These are phyloP conservation scores for Chiua virens DNA, from an alignment of 768 basidiomycete genomes.

Conservation along the genomic window DNA sequence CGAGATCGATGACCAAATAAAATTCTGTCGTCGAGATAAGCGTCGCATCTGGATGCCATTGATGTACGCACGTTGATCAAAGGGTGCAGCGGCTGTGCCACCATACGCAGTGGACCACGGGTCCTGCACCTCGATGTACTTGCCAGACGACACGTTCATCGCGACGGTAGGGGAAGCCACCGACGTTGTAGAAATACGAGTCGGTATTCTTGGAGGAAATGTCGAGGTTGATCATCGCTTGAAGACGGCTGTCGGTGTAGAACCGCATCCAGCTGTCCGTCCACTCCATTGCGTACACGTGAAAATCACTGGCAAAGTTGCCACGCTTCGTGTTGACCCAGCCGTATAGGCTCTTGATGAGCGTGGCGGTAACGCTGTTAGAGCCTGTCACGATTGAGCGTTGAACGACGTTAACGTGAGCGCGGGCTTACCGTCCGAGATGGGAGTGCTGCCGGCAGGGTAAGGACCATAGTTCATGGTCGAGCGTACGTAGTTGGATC, in stretches of 20 bases:
- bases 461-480: conserved; percentile 71
- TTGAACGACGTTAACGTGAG: too few species aligned
- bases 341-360: conserved; percentile 38
- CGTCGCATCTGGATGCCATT: conserved; percentile 6
- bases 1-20: conserved; percentile 79
- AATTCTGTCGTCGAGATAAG: conserved; percentile 49
- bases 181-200: conserved; percentile 51
- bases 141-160: conserved; percentile 39
- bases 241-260: conserved; percentile 52
- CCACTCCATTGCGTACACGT: conserved; percentile 61
- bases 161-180: conserved; percentile 52
- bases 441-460: conserved; percentile 30
- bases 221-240: conserved; percentile 51
- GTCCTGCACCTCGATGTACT: conserved; percentile 42
- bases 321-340: conserved; percentile 39
- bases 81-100: conserved; percentile 47
- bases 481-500: conserved; percentile 50
- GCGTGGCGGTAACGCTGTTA: conserved; percentile 12
- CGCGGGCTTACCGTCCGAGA: conserved; percentile 26
- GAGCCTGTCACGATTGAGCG: conserved; percentile 3
- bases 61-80: conserved; percentile 32
- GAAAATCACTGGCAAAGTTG: conserved; percentile 48
- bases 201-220: conserved; percentile 43
- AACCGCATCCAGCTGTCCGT: conserved; percentile 53
- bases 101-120: conserved; percentile 48